Evolutionary conservation across 345 rosid genomes (phyloP), one percentile per base, ranked within the genome.

Genomic region (Gossypium turneri): DNA sequence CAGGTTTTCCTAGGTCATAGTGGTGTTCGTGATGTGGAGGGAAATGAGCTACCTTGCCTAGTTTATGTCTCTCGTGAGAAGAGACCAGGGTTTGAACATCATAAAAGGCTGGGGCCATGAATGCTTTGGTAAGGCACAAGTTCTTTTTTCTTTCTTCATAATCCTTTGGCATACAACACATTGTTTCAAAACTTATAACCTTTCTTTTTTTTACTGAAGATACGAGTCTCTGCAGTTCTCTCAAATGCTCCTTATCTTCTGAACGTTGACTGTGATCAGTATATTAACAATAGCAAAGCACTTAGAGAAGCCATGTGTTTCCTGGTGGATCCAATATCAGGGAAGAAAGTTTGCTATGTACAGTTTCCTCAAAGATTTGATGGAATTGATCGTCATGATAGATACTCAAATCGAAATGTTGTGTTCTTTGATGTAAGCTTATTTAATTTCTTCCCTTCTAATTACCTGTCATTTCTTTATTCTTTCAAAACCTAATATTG

Each of bases 31-130:
- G 98, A 94, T 75, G 82, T 82, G 2, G 97, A 87, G 79, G 97
- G 90, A 61, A 87, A 90, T 79, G 94, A 94, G 74, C 79, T 94
- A 53, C 98, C 98, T 55, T 90, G 97, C 52, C 80, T 94, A 79
- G 96, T 92, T 59, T 95, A 95, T 80, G 98, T 92, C 72, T 94
- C 98, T 82, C 98, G 98, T 86, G 98, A 94, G 87, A 95, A 95
- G 81, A 87, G 99, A 76, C 99, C 98, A 1, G 98, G 99, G 12
- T 95, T 93, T 82, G 99, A 95, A 19, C 99, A 95, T 79, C 99
- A 95, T 72, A 95, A 95, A 95, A 95, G 87, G 99, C 99, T 72
- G 99, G 99, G 57, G 99, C 99, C 73, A 95, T 95, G 99, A 95
- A 95, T 84, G 72, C 98, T 52, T 80, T 94, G 89, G 98, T 94